These are phyloP conservation scores for Beta lomatogona DNA, from an alignment of 179 eudicot genomes.

Conservation along the genomic window DNA sequence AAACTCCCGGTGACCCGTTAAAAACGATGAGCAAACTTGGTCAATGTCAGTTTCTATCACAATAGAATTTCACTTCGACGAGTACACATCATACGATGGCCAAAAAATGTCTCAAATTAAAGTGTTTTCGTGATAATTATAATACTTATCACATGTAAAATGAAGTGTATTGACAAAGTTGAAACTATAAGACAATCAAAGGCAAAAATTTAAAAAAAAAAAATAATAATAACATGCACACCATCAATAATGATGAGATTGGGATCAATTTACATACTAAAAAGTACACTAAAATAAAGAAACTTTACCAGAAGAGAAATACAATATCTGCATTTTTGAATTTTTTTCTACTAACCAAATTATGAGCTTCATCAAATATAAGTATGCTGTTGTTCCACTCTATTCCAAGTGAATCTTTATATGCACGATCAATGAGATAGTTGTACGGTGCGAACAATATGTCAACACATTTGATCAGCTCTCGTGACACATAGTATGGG, in stretches of 20 bases:
- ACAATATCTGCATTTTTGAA: not conserved
- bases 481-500: constrained; percentile 91
- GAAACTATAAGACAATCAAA: not conserved
- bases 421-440: constrained; percentile 82
- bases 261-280: too few species aligned
- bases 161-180: too few species aligned
- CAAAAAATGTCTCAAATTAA: too few species aligned
- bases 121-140: too few species aligned
- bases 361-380: constrained; percentile 99
- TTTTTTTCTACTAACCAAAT: constrained; percentile 60
- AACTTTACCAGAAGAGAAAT: not conserved
- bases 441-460: constrained; percentile 96
- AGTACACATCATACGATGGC: too few species aligned
- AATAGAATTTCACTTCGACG: too few species aligned
- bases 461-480: constrained; percentile 85
- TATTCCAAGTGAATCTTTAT: constrained; percentile 63
- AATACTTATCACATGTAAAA: too few species aligned
- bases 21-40: too few species aligned
- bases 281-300: not conserved
- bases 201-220: not conserved
- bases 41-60: too few species aligned
- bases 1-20: too few species aligned
- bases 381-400: constrained; percentile 70
- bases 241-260: too few species aligned
- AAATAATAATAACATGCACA: not conserved